These are phyloP conservation scores for Tripidium arundinaceum DNA, from an alignment of 202 grass and related monocot species.

Conservation along the genomic window DNA sequence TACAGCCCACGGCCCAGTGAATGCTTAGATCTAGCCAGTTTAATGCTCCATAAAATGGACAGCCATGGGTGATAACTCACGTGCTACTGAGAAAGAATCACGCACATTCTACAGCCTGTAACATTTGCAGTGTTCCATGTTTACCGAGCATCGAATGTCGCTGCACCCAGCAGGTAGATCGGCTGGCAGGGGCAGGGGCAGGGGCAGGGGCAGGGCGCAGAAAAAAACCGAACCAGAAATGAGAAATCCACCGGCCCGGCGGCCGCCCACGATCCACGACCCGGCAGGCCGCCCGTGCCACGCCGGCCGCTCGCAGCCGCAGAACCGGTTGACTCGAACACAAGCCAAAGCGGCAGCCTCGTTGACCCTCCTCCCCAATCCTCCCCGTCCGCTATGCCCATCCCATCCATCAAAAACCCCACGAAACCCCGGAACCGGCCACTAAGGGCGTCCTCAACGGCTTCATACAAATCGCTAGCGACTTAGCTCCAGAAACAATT, in stretches of 20 bases:
- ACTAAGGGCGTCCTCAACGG: no score
- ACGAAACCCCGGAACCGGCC: conserved; percentile 20
- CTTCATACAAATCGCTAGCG: no score
- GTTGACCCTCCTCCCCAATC: conserved; percentile 21
- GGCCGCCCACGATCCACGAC: not conserved
- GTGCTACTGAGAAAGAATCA: not conserved
- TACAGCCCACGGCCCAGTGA: not conserved
- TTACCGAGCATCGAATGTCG: not conserved
- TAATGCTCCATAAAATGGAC: not conserved
- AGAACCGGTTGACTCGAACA: not conserved
- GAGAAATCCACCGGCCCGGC: not conserved
- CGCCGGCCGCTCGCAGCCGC: not conserved
- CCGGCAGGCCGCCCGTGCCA: not conserved
- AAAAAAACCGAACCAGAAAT: not conserved
- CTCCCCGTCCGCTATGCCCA: not conserved
- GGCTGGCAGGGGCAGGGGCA: no score
- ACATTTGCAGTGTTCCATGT: not conserved
- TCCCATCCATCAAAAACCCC: not conserved
- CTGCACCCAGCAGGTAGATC: not conserved
- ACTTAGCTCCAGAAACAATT: no score
- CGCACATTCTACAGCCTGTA: conserved; percentile 7
- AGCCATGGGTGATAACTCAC: not conserved
- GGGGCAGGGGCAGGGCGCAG: not conserved
- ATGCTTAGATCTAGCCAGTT: not conserved
- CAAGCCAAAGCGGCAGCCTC: not conserved